Conservation (phyloP, 495 filamentous ascomycete species). For the Hapsidospora chrysogenum region DNA sequence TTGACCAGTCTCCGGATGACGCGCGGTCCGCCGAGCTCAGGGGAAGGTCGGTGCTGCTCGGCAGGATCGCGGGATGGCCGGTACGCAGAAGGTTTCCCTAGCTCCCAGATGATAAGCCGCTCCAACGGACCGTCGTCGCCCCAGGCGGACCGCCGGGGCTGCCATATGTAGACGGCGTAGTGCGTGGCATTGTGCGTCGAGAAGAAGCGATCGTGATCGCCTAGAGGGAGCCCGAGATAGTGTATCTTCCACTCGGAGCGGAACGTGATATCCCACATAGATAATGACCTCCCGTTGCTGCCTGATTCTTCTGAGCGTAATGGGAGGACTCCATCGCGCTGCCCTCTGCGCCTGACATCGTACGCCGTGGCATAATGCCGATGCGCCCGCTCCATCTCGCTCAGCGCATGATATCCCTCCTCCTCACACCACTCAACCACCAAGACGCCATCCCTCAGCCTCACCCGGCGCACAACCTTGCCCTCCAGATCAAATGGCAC, state of each 20-base stretch:
- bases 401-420: slow-evolving; percentile 30
- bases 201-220: slow-evolving; percentile 44
- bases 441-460: slow-evolving; percentile 37
- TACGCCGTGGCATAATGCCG: slow-evolving; percentile 51
- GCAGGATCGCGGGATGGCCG: slow-evolving; percentile 37
- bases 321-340: slow-evolving; percentile 1
- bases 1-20: slow-evolving; percentile 40
- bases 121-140: slow-evolving; percentile 45
- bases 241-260: slow-evolving; percentile 59
- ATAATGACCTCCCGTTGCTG: slow-evolving; percentile 3
- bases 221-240: slow-evolving; percentile 42
- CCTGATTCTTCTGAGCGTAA: background rate
- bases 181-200: slow-evolving; percentile 44
- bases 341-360: slow-evolving; percentile 22
- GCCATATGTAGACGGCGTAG: slow-evolving; percentile 53
- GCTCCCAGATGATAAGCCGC: slow-evolving; percentile 50
- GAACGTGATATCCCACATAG: slow-evolving; percentile 29
- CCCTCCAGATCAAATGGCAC: slow-evolving; percentile 38
- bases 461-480: slow-evolving; percentile 40
- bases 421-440: slow-evolving; percentile 52
- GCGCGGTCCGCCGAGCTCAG: slow-evolving; percentile 19
- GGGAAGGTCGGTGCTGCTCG: slow-evolving; percentile 19
- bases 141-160: slow-evolving; percentile 41
- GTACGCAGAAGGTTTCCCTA: slow-evolving; percentile 36
- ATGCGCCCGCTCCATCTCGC: slow-evolving; percentile 39